These are phyloP conservation scores for Scheffersomyces cryptocercus DNA, from an alignment of 1,139 yeast species.

Conservation along the genomic window DNA sequence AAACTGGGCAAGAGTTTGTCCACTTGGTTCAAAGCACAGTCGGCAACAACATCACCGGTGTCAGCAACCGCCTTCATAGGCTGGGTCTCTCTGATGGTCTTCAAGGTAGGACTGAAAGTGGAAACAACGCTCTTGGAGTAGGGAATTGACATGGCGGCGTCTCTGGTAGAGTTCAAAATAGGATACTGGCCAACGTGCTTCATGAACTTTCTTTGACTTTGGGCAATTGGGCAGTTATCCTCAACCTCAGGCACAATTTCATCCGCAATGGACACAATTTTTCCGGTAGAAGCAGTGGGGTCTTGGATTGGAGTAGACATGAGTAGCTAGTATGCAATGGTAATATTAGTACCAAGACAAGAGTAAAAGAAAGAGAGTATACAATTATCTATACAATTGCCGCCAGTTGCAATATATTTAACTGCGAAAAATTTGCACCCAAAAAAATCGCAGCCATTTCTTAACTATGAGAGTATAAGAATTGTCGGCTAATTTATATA, in stretches of 20 bases:
- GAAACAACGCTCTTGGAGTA: slow-evolving; percentile 13
- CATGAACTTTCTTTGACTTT: slow-evolving; percentile 13
- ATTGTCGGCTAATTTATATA: too few species aligned
- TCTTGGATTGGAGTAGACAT: too few species aligned
- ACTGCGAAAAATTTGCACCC: too few species aligned
- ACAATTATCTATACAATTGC: too few species aligned
- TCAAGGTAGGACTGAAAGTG: slow-evolving; percentile 16
- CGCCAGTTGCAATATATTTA: too few species aligned
- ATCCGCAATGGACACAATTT: background rate
- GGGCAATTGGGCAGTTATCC: too few species aligned
- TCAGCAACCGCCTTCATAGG: slow-evolving; percentile 28
- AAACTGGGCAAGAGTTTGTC: slow-evolving; percentile 39
- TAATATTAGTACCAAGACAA: too few species aligned
- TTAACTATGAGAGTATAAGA: too few species aligned
- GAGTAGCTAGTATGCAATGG: too few species aligned
- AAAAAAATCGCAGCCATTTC: too few species aligned
- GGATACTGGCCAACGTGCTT: slow-evolving; percentile 28
- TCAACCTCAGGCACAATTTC: background rate
- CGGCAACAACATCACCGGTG: slow-evolving; percentile 30
- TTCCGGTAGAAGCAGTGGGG: too few species aligned
- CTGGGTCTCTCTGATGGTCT: slow-evolving; percentile 20
- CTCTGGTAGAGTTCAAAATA: slow-evolving; percentile 19
- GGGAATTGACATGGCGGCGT: slow-evolving; percentile 21
- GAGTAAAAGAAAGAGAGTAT: too few species aligned
- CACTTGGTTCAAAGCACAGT: slow-evolving; percentile 32